These are phyloP conservation scores for Wickerhamomyces pijperi DNA, from an alignment of 805 yeast species.

Conservation along the genomic window DNA sequence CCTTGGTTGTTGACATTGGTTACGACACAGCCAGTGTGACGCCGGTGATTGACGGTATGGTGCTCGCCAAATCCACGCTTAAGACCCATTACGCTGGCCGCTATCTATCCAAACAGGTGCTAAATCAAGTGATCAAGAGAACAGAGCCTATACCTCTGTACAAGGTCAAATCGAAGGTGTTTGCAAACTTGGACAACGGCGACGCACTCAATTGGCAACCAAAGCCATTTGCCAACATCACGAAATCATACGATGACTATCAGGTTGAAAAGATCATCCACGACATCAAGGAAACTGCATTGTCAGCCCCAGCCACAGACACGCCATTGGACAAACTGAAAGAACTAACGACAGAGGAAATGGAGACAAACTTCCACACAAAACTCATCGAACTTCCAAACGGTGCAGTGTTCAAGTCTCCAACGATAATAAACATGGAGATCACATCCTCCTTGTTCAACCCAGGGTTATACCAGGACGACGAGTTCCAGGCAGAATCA, in stretches of 20 bases:
- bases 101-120: constrained; percentile 45
- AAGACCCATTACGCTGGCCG: constrained; percentile 69
- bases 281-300: constrained; percentile 66
- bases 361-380: constrained; percentile 18
- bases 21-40: constrained; percentile 69
- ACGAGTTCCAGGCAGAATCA: constrained; percentile 29
- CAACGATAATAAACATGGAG: constrained; percentile 11
- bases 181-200: constrained; percentile 14
- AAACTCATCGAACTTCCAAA: constrained; percentile 66
- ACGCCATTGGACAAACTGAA: constrained; percentile 10
- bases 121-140: constrained; percentile 22
- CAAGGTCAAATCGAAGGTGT: constrained; percentile 35
- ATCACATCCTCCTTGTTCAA: constrained; percentile 67
- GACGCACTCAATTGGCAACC: constrained; percentile 23
- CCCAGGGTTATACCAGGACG: constrained; percentile 36
- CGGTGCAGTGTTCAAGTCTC: constrained; percentile 45
- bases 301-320: constrained; percentile 40
- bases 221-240: constrained; percentile 11
- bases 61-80: constrained; percentile 55
- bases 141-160: constrained; percentile 34
- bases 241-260: constrained; percentile 39
- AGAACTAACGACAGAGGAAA: constrained; percentile 10
- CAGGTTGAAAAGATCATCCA: constrained; percentile 46
- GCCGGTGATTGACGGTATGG: constrained; percentile 76
- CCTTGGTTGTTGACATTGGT: constrained; percentile 79